These are phyloP conservation scores for Penicillium expansum DNA, from an alignment of 2,329 filamentous ascomycete genomes.

Conservation along the genomic window DNA sequence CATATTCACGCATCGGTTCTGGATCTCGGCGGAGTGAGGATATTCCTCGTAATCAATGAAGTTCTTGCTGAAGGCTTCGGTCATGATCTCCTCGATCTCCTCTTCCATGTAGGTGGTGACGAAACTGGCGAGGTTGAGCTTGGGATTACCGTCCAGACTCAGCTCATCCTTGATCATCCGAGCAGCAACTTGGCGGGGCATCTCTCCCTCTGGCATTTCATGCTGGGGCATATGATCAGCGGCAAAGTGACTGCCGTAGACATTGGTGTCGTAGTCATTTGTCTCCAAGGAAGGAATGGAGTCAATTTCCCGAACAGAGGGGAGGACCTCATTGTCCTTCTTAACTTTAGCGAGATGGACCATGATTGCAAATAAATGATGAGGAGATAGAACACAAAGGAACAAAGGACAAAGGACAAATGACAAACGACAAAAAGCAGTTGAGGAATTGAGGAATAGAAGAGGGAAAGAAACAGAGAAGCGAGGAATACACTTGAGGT, in stretches of 20 bases:
- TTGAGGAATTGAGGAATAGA: neutral
- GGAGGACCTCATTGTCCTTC: conserved; percentile 38
- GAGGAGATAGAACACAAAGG: neutral
- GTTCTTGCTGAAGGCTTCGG: conserved; percentile 88
- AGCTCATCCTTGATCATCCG: conserved; percentile 95
- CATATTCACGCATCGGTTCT: conserved; percentile 90
- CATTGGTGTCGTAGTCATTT: conserved; percentile 65
- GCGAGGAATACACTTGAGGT: neutral
- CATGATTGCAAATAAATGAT: conserved; percentile 30
- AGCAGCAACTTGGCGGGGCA: conserved; percentile 92
- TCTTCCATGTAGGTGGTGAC: conserved; percentile 98
- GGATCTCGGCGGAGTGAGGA: conserved; percentile 76
- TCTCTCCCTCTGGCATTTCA: conserved; percentile 85
- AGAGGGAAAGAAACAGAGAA: neutral
- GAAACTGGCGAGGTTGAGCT: conserved; percentile 80
- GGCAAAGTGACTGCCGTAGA: conserved; percentile 86
- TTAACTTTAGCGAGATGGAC: conserved; percentile 43
- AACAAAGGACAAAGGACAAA: neutral
- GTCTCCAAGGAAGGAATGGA: conserved; percentile 37
- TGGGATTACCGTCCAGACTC: conserved; percentile 85
- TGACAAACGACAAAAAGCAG: neutral
- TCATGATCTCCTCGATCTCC: conserved; percentile 93
- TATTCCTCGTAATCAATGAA: conserved; percentile 91
- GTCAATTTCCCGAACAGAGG: conserved; percentile 43
- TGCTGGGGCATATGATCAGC: conserved; percentile 73